A percentile compares a stretch with the other conserved stretches of the same genome.
phyloP scores from a whole-genome alignment of 179 eudicot genomes.

The Sideroxylon spinosum region DNA sequence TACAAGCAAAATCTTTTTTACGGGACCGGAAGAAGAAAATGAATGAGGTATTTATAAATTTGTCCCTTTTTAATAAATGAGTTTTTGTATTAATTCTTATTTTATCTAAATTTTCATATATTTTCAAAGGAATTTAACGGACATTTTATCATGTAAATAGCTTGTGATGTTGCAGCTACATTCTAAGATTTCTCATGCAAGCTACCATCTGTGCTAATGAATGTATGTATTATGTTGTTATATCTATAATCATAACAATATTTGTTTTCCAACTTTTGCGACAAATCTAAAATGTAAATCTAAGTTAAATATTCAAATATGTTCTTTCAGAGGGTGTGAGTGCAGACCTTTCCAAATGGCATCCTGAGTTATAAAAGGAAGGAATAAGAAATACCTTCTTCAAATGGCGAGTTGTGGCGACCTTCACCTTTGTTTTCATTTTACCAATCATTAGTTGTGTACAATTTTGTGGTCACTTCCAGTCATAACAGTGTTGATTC shows the following conservation, averaged over 20 bases:
- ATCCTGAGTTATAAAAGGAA: conserved; percentile 87
- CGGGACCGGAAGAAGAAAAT: conserved; percentile 87
- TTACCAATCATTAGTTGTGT: conserved; percentile 74
- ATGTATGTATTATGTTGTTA: too few relatives aligned
- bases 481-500: conserved; percentile 63
- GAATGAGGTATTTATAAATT: conserved; percentile 55
- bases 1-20: conserved; percentile 88
- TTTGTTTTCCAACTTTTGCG: conserved; percentile 11
- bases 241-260: neutral
- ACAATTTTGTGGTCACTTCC: too few relatives aligned
- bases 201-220: too few relatives aligned
- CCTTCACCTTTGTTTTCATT: conserved; percentile 71
- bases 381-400: conserved; percentile 74
- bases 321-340: conserved; percentile 66
- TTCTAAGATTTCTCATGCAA: too few relatives aligned
- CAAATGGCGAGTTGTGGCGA: conserved; percentile 66
- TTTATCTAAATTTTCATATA: neutral
- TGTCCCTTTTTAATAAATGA: neutral
- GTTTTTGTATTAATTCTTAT: neutral
- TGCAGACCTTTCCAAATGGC: conserved; percentile 85
- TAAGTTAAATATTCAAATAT: neutral
- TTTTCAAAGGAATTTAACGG: too few relatives aligned
- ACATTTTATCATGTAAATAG: too few relatives aligned
- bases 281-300: conserved; percentile 10
- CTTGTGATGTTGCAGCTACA: too few relatives aligned